These are phyloP conservation scores for Exserohilum rostratum DNA, from an alignment of 2,329 filamentous ascomycete genomes.

Conservation along the genomic window DNA sequence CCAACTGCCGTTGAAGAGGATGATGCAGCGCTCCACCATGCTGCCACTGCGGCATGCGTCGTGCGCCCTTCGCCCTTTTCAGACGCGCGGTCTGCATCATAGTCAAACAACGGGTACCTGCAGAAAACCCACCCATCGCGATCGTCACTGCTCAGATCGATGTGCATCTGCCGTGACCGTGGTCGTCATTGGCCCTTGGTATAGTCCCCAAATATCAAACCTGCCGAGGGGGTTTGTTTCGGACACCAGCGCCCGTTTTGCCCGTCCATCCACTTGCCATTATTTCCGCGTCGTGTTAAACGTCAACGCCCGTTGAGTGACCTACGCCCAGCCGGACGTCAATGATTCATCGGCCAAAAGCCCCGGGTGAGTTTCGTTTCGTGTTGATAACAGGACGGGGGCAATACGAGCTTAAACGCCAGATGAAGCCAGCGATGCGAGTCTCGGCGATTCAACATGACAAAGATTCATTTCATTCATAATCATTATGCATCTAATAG, in stretches of 20 bases:
- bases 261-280: neutral
- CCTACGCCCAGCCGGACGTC: no score
- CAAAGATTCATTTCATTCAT: neutral
- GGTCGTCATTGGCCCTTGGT: slow-evolving; percentile 3
- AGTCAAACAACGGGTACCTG: slow-evolving; percentile 8
- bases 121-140: slow-evolving; percentile 2
- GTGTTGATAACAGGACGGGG: neutral
- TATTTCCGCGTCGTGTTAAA: neutral
- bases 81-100: neutral
- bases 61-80: neutral
- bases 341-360: no score
- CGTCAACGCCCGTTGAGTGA: neutral
- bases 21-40: no score
- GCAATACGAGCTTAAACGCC: neutral
- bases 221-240: neutral
- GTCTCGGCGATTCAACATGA: neutral
- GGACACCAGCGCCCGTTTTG: slow-evolving; percentile 3
- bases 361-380: slow-evolving; percentile 1
- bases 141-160: neutral
- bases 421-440: neutral
- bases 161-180: no score
- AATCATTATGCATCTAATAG: slow-evolving; percentile 5
- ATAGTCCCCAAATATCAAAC: slow-evolving; percentile 6
- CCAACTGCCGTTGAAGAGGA: neutral
- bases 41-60: no score